Percentiles rank a stretch among this genome's conserved stretches.
Evolutionary conservation across 805 yeast species (phyloP).

Genomic region (Pichia exigua): DNA sequence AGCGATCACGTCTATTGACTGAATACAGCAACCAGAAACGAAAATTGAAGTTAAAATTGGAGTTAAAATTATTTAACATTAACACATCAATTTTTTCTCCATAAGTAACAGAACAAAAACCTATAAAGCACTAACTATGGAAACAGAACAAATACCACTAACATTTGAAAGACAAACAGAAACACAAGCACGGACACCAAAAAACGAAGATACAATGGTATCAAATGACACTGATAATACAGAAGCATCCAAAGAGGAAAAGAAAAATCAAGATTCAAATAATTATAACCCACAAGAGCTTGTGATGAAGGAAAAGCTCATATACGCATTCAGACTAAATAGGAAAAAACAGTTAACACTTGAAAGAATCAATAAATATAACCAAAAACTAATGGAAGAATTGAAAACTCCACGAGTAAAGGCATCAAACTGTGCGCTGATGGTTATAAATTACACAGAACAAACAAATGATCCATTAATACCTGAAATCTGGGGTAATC

Average conservation of each 20-base stretch:
- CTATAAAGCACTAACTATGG: background rate
- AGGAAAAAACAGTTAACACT: constrained; percentile 40
- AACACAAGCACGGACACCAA: background rate
- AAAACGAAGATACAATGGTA: background rate
- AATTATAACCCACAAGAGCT: background rate
- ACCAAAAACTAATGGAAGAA: constrained; percentile 42
- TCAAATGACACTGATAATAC: background rate
- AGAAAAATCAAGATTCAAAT: background rate
- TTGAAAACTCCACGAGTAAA: constrained; percentile 51
- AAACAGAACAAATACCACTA: background rate
- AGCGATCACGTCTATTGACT: background rate
- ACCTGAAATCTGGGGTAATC: constrained; percentile 35
- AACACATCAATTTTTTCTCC: no score
- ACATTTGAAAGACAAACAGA: background rate
- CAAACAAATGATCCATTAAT: constrained; percentile 40
- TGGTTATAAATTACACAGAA: constrained; percentile 36
- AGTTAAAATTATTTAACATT: no score
- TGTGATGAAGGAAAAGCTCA: constrained; percentile 7
- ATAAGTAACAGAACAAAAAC: no score
- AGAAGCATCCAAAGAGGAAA: background rate
- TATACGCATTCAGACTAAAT: constrained; percentile 37
- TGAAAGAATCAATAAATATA: constrained; percentile 52
- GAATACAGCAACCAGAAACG: background rate
- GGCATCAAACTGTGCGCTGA: constrained; percentile 52
- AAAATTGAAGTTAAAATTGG: no score